A percentile compares a stretch with the other conserved stretches of the same genome.
phyloP scores from a whole-genome alignment of 371 early-diverging fungal genomes.

The Conidiobolus incongruus region DNA sequence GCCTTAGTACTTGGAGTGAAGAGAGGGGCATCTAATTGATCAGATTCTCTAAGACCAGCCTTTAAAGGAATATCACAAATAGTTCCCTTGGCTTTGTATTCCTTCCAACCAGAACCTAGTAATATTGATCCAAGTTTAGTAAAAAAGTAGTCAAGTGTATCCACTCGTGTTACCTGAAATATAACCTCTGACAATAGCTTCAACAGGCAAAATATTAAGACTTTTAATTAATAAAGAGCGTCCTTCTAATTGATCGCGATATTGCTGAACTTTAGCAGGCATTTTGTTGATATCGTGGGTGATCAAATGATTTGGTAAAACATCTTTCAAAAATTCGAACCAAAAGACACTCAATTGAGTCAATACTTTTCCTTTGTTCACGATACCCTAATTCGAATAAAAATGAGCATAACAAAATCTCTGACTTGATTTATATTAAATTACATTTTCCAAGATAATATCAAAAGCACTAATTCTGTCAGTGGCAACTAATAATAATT shows the following conservation, averaged over 20 bases:
- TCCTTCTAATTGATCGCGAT: conserved; percentile 65
- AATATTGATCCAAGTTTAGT: neutral
- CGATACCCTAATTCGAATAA: conserved; percentile 62
- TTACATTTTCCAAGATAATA: conserved; percentile 91
- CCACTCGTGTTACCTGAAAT: conserved; percentile 35
- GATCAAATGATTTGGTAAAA: conserved; percentile 82
- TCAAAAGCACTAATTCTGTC: conserved; percentile 95
- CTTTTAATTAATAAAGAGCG: conserved; percentile 80
- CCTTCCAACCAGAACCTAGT: conserved; percentile 79
- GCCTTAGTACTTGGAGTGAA: conserved; percentile 97
- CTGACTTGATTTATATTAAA: neutral
- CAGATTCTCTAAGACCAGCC: conserved; percentile 52
- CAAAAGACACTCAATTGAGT: conserved; percentile 86
- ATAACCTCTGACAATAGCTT: conserved; percentile 95
- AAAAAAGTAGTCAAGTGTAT: neutral
- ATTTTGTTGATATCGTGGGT: conserved; percentile 81
- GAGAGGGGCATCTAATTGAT: conserved; percentile 56
- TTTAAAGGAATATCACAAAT: conserved; percentile 81
- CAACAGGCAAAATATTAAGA: conserved; percentile 83
- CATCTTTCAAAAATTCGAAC: conserved; percentile 70
- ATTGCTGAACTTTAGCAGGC: conserved; percentile 68
- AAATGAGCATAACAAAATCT: too few relatives aligned
- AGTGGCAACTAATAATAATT: conserved; percentile 87
- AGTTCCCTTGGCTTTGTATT: conserved; percentile 79
- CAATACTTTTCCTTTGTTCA: conserved; percentile 88